A percentile compares a stretch with the other conserved stretches of the same genome.
Conservation (phyloP, 116 monocot species). For the Thalassia testudinum region DNA sequence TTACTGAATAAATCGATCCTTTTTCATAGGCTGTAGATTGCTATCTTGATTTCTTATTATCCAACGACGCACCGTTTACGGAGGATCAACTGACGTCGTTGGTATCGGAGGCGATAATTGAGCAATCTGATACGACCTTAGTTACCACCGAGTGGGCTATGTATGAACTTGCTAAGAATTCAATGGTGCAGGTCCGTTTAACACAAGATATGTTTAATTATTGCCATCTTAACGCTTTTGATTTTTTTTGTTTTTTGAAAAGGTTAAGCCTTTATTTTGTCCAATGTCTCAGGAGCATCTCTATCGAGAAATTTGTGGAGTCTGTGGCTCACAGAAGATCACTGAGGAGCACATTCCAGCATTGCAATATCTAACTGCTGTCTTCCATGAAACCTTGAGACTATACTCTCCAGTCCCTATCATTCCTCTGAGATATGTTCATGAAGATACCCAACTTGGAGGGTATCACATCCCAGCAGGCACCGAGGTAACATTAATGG, state of each 20-base stretch:
- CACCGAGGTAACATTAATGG: slow-evolving; percentile 27
- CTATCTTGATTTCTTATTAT: slow-evolving; percentile 60
- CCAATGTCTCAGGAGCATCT: slow-evolving; percentile 38
- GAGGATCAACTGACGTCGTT: slow-evolving; percentile 65
- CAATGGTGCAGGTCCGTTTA: slow-evolving; percentile 39
- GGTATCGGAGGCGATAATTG: slow-evolving; percentile 91
- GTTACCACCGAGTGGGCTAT: slow-evolving; percentile 88
- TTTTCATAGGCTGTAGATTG: slow-evolving; percentile 15
- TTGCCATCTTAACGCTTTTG: not conserved
- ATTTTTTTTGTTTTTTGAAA: not conserved
- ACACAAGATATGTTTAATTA: not conserved
- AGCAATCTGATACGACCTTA: slow-evolving; percentile 75
- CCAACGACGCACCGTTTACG: slow-evolving; percentile 39
- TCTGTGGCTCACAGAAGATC: slow-evolving; percentile 58
- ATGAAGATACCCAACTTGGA: slow-evolving; percentile 59
- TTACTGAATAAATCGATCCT: not conserved
- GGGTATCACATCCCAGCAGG: slow-evolving; percentile 63
- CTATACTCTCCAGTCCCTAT: slow-evolving; percentile 56
- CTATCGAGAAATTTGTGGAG: slow-evolving; percentile 46
- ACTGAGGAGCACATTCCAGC: slow-evolving; percentile 65
- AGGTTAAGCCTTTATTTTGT: not conserved
- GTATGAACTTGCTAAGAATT: slow-evolving; percentile 86
- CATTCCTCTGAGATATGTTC: slow-evolving; percentile 58
- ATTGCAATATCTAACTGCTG: slow-evolving; percentile 43
- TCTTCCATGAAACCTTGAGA: slow-evolving; percentile 86